Conservation (phyloP, 225 moss, liverwort and hornwort genomes). For the Rhytidiadelphus loreus region DNA sequence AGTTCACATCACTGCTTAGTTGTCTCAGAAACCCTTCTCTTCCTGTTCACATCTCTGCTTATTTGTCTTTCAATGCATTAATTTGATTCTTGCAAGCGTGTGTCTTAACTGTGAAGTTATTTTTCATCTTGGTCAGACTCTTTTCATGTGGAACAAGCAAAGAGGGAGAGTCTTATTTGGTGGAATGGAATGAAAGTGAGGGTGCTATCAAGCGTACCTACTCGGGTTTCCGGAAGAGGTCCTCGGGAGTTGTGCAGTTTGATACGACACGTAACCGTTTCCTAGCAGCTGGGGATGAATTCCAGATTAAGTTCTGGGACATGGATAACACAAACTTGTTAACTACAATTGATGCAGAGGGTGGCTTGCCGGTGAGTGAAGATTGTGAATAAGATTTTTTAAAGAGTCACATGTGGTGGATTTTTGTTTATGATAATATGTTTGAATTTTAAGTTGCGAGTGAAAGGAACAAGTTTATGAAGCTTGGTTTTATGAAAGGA, state of each 20-base stretch:
- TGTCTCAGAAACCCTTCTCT: not conserved
- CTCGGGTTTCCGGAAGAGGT: slow-evolving; percentile 93
- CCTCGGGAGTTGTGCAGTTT: slow-evolving; percentile 92
- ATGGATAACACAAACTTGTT: slow-evolving; percentile 87
- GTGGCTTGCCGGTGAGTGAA: slow-evolving; percentile 76
- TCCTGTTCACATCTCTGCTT: not conserved
- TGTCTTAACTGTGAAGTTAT: not conserved
- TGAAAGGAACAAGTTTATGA: not conserved
- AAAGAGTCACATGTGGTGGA: not conserved
- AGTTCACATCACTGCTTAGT: not conserved
- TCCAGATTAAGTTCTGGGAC: slow-evolving; percentile 97
- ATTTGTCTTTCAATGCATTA: not conserved
- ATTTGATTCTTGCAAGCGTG: not conserved
- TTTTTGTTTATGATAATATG: not conserved
- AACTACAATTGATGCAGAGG: slow-evolving; percentile 87
- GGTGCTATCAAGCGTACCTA: slow-evolving; percentile 98
- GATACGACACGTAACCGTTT: slow-evolving; percentile 96
- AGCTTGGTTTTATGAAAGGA: not conserved
- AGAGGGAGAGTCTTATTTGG: slow-evolving; percentile 90
- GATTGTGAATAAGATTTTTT: not conserved
- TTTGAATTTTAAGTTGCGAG: not conserved
- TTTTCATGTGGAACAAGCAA: slow-evolving; percentile 99
- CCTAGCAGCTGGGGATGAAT: slow-evolving; percentile 94
- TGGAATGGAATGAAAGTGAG: slow-evolving; percentile 99
- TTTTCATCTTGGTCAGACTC: slow-evolving; percentile 35